Percentiles rank a stretch among this genome's conserved stretches.
Conservation (phyloP, 805 yeast species). For the Nakazawaea sp. region DNA sequence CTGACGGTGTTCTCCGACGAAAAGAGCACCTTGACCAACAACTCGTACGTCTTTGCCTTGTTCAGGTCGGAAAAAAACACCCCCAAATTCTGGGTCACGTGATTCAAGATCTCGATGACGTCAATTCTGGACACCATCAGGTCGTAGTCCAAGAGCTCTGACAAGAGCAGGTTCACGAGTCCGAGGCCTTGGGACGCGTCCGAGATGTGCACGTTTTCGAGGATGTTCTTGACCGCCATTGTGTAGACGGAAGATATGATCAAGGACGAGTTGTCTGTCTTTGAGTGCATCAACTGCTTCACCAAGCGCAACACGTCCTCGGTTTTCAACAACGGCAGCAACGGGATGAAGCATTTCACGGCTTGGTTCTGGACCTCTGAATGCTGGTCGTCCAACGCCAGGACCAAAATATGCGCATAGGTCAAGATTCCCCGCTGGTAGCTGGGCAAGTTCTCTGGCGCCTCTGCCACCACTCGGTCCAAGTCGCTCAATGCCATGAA, state of each 20-base stretch:
- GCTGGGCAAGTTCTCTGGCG: slow-evolving; percentile 17
- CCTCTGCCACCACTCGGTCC: slow-evolving; percentile 28
- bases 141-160: slow-evolving; percentile 24
- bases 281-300: slow-evolving; percentile 7
- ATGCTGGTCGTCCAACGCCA: slow-evolving; percentile 45
- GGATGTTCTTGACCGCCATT: slow-evolving; percentile 42
- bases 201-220: slow-evolving; percentile 24
- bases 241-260: slow-evolving; percentile 44
- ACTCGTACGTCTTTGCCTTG: slow-evolving; percentile 16
- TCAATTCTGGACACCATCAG: slow-evolving; percentile 34
- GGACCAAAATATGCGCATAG: slow-evolving; percentile 9
- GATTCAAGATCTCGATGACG: slow-evolving; percentile 53
- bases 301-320: slow-evolving; percentile 21
- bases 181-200: slow-evolving; percentile 14
- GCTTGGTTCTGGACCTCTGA: slow-evolving; percentile 75
- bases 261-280: slow-evolving; percentile 12
- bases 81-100: slow-evolving; percentile 41
- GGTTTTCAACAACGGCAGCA: slow-evolving; percentile 30
- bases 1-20: slow-evolving; percentile 36
- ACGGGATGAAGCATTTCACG: slow-evolving; percentile 38
- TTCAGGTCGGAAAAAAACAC: slow-evolving; percentile 19
- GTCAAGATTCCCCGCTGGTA: slow-evolving; percentile 1
- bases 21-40: slow-evolving; percentile 29
- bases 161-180: slow-evolving; percentile 29
- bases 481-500: slow-evolving; percentile 82